Base-by-base conservation (phyloP, 306 rosid genomes). In the Cercis canadensis region DNA sequence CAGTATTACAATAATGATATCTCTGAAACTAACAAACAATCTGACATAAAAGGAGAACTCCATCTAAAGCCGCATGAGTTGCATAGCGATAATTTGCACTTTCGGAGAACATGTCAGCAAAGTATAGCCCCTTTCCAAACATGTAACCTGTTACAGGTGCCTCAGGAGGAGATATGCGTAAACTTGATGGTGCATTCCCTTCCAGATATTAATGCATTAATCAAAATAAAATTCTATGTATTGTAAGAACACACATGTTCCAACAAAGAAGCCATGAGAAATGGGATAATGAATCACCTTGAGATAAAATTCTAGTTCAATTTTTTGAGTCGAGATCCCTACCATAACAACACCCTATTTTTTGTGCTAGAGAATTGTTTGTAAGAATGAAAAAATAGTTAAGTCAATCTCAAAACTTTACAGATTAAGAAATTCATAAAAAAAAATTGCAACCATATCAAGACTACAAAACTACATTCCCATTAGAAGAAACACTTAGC, bases 21-120 rank as follows among this genome's bases (percentile, higher is more conserved):
- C 17, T 37, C 70, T 62, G 9, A 65, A 53, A 56, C 6, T 69
- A 24, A 57, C 67, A 74, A 79, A 81, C 86, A 76, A 94, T 96
- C 99, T 95, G 97, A 76, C 96, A 95, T 60, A 91, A 83, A 77
- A 95, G 97, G 44, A 95, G 90, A 75, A 91, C 97, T 6, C 97
- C 97, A 46, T 91, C 78, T 51, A 72, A 47, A 59, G 80, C 63
- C 10, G 67, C 73, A 13, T 55, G 78, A 59, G 87, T 43, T 69
- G 99, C 90, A 75, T 80, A 87, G 78, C 97, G 91, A 79, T 91
- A 95, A 73, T 95, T 91, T 73, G 96, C 99, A 44, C 99, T 95
- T 87, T 91, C 91, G 67, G 99, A 95, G 92, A 91, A 91, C 99
- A 95, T 95, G 82, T 91, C 99, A 8, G 99, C 97, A 59, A 95